A percentile compares a stretch with the other conserved stretches of the same genome.
phyloP scores from a whole-genome alignment of 2,329 filamentous ascomycete genomes.

The Diaporthe destruens region DNA sequence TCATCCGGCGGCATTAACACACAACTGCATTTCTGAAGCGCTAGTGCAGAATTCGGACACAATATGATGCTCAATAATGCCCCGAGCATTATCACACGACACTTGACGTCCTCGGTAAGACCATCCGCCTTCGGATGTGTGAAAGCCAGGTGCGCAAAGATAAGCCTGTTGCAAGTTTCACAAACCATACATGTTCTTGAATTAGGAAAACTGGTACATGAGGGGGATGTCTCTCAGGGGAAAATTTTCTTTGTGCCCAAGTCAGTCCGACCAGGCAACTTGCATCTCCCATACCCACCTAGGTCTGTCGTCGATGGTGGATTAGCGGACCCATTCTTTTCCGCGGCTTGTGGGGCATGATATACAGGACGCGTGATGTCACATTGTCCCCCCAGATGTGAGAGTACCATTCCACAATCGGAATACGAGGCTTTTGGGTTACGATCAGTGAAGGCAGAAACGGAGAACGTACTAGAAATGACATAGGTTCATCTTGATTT shows the following conservation, averaged over 20 bases:
- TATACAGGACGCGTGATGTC: background rate
- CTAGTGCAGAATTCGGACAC: background rate
- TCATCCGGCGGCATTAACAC: background rate
- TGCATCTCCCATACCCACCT: background rate
- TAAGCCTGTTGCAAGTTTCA: background rate
- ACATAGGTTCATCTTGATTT: background rate
- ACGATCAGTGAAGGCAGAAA: too few species aligned
- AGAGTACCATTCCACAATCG: background rate
- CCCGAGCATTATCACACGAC: too few species aligned
- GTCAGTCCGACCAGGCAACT: background rate
- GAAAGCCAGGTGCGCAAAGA: background rate
- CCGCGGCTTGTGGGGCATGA: background rate
- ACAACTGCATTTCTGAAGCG: background rate
- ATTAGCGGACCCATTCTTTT: background rate
- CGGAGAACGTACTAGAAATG: background rate
- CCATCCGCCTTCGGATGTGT: background rate
- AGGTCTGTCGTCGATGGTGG: background rate
- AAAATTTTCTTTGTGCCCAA: background rate
- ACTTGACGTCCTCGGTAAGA: too few species aligned
- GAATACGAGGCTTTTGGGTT: background rate
- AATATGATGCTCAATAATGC: background rate
- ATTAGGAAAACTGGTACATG: too few species aligned
- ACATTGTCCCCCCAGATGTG: background rate
- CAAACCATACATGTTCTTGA: too few species aligned
- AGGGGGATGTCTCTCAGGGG: too few species aligned